Evolutionary conservation across 352 stramenopile species (phyloP).

Genomic region (Poterioochromonas sp.): DNA sequence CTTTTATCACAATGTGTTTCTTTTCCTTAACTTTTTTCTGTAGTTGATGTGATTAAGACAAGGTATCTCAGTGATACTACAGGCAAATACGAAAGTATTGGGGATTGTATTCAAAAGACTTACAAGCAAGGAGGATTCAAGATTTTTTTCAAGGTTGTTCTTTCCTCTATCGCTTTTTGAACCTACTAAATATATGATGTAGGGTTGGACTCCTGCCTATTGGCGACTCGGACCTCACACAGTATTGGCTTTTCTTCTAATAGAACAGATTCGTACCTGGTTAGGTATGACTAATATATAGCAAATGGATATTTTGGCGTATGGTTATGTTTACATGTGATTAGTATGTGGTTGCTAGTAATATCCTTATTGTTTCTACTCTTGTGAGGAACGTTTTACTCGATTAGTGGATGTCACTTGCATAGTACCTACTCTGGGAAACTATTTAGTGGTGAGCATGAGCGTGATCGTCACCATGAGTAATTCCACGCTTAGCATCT

Average conservation of each 20-base stretch:
- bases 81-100: neutral
- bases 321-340: too few species aligned
- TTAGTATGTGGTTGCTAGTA: too few species aligned
- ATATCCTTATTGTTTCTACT: too few species aligned
- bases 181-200: neutral
- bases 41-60: slow-evolving; percentile 44
- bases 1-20: neutral
- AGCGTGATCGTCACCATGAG: too few species aligned
- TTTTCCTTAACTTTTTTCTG: neutral
- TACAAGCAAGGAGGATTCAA: neutral
- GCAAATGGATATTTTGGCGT: too few species aligned
- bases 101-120: neutral
- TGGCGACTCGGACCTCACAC: neutral
- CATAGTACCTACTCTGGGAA: too few species aligned
- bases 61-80: slow-evolving; percentile 40
- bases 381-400: too few species aligned
- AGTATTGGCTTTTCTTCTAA: neutral
- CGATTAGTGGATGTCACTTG: too few species aligned
- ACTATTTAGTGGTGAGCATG: too few species aligned
- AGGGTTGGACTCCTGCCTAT: slow-evolving; percentile 9
- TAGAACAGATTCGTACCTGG: neutral
- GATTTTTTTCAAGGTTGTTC: slow-evolving; percentile 11
- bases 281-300: neutral
- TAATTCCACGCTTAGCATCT: too few species aligned
- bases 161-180: neutral